phyloP scores from a whole-genome alignment of 2,329 filamentous ascomycete species.

The Fusarium chlamydosporum region DNA sequence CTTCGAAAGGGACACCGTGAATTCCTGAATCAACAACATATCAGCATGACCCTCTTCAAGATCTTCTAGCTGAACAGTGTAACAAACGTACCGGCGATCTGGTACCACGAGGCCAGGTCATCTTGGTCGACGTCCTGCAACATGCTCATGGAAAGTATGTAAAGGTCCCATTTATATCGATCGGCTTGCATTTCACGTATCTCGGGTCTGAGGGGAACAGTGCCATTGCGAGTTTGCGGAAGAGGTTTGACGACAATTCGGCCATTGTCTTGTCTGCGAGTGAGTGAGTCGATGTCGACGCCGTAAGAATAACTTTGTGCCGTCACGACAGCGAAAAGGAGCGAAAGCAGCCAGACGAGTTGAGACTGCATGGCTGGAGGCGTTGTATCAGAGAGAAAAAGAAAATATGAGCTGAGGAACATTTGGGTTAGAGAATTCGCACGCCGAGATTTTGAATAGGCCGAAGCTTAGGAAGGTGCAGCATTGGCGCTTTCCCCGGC shows the following conservation, averaged over 20 bases:
- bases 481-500: background rate
- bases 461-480: slow-evolving; percentile 10
- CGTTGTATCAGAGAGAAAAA: background rate
- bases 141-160: slow-evolving; percentile 79
- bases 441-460: background rate
- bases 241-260: slow-evolving; percentile 62
- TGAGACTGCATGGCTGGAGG: slow-evolving; percentile 33
- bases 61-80: slow-evolving; percentile 5
- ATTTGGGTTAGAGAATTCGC: background rate
- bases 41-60: slow-evolving; percentile 22
- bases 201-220: slow-evolving; percentile 70
- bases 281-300: slow-evolving; percentile 58
- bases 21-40: slow-evolving; percentile 68
- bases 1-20: slow-evolving; percentile 78
- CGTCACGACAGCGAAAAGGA: slow-evolving; percentile 28
- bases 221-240: slow-evolving; percentile 57
- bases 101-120: slow-evolving; percentile 79
- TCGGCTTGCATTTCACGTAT: slow-evolving; percentile 76
- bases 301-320: slow-evolving; percentile 66
- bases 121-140: slow-evolving; percentile 77
- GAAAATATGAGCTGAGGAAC: background rate
- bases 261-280: slow-evolving; percentile 58
- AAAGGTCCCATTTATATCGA: slow-evolving; percentile 80
- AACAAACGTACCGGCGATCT: slow-evolving; percentile 76
- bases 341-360: slow-evolving; percentile 24